A percentile compares a stretch with the other conserved stretches of the same genome.
These are phyloP conservation scores for Leishmania mexicana DNA, from an alignment of 208 protist genomes.

Conservation along the genomic window DNA sequence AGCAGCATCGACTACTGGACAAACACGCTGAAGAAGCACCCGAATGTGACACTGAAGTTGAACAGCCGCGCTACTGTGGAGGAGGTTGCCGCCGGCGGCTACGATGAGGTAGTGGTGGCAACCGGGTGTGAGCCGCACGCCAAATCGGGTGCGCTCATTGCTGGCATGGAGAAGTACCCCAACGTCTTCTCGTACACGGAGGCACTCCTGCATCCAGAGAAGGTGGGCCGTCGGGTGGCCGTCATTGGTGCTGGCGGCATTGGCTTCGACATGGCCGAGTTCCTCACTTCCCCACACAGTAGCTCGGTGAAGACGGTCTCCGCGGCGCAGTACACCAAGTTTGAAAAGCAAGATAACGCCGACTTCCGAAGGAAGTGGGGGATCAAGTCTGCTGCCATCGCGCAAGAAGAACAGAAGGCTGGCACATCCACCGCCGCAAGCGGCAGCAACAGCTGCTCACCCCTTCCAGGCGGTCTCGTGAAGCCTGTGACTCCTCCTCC, in stretches of 20 bases:
- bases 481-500: constrained; percentile 24
- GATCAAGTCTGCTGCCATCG: constrained; percentile 34
- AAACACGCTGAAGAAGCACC: constrained; percentile 59
- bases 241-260: constrained; percentile 94
- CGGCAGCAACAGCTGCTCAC: not conserved
- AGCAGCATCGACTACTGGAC: constrained; percentile 92
- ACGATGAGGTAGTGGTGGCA: constrained; percentile 87
- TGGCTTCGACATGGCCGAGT: constrained; percentile 92
- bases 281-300: constrained; percentile 48
- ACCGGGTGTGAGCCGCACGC: constrained; percentile 76
- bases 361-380: constrained; percentile 79
- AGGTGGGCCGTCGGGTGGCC: constrained; percentile 77
- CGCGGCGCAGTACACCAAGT: constrained; percentile 30
- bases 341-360: constrained; percentile 30
- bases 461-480: constrained; percentile 47
- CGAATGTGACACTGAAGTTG: constrained; percentile 64
- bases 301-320: constrained; percentile 24
- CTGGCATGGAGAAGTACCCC: constrained; percentile 50
- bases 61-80: constrained; percentile 78
- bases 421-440: not conserved
- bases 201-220: constrained; percentile 60
- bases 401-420: not conserved
- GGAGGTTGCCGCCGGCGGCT: constrained; percentile 69
- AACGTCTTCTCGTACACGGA: constrained; percentile 89
- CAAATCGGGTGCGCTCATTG: constrained; percentile 51